Conservation (phyloP, 192 early-diverging fungal genomes). For the Coemansia sp. region DNA sequence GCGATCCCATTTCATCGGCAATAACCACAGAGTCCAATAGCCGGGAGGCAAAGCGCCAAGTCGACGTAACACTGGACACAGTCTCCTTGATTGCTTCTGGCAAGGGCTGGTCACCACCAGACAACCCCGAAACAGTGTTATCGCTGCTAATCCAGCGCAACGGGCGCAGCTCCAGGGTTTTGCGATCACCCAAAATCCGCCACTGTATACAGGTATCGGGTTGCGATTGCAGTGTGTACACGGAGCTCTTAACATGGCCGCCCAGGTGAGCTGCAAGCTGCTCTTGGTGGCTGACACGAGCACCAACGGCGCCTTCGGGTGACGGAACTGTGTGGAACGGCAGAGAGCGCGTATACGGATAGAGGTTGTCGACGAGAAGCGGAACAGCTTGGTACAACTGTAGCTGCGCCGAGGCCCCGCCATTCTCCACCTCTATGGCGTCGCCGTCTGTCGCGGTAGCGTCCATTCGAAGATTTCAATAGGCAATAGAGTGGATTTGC, state of each 20-base stretch:
- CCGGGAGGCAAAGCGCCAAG: constrained; percentile 40
- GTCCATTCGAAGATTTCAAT: neutral
- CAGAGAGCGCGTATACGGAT: constrained; percentile 24
- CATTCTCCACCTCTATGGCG: neutral
- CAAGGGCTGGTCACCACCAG: neutral
- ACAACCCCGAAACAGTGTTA: neutral
- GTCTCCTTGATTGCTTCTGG: constrained; percentile 7
- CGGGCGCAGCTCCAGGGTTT: constrained; percentile 42
- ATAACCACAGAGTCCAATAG: constrained; percentile 26
- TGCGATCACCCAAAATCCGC: constrained; percentile 42
- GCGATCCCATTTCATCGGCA: constrained; percentile 14
- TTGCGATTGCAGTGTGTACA: constrained; percentile 42
- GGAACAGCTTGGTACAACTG: constrained; percentile 39
- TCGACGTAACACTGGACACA: constrained; percentile 16
- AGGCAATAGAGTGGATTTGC: neutral
- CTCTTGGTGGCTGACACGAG: constrained; percentile 11
- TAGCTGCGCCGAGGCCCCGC: constrained; percentile 19
- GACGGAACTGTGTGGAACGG: constrained; percentile 41
- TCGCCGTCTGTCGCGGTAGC: neutral
- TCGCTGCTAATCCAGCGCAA: constrained; percentile 33
- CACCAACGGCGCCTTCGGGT: neutral
- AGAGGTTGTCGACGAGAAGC: constrained; percentile 46
- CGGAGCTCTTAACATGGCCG: constrained; percentile 13
- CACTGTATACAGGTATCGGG: constrained; percentile 49
- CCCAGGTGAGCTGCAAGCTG: constrained; percentile 37